Conservation (phyloP, 305 asterid genomes). For the Caryopteris hybrid region DNA sequence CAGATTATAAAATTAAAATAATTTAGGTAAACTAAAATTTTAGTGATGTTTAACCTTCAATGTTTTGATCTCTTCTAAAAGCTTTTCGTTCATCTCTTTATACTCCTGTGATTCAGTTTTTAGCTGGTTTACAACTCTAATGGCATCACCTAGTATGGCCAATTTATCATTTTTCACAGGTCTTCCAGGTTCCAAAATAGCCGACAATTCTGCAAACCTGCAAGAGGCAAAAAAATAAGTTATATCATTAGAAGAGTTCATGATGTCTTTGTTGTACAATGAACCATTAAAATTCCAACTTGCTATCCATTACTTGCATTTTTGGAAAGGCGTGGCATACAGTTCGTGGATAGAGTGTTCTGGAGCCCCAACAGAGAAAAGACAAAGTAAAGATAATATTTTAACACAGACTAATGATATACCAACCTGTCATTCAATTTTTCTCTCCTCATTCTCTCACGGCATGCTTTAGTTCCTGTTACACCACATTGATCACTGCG, state of each 20-base stretch:
- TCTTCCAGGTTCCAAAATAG: conserved; percentile 74
- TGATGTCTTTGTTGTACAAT: background rate
- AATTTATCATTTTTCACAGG: conserved; percentile 75
- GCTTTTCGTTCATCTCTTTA: conserved; percentile 61
- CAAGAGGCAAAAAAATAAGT: background rate
- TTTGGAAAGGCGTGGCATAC: background rate
- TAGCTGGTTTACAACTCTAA: conserved; percentile 58
- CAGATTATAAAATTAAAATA: background rate
- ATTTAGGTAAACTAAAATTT: background rate
- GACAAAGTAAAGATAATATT: background rate
- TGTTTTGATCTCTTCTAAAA: conserved; percentile 68
- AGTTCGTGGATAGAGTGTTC: background rate
- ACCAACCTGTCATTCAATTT: conserved; percentile 67
- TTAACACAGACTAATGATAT: background rate
- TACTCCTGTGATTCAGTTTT: conserved; percentile 68
- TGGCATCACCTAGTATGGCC: conserved; percentile 78
- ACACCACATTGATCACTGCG: conserved; percentile 51
- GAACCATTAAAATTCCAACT: background rate
- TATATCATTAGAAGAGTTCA: background rate
- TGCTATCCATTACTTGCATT: background rate
- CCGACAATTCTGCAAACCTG: conserved; percentile 72
- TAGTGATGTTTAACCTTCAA: conserved; percentile 50
- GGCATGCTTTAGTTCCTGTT: conserved; percentile 72
- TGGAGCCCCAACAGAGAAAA: background rate
- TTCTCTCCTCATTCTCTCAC: conserved; percentile 80